A percentile compares a stretch with the other conserved stretches of the same genome.
Conservation (phyloP, 2,329 filamentous ascomycete species). For the Penicillium expansum region DNA sequence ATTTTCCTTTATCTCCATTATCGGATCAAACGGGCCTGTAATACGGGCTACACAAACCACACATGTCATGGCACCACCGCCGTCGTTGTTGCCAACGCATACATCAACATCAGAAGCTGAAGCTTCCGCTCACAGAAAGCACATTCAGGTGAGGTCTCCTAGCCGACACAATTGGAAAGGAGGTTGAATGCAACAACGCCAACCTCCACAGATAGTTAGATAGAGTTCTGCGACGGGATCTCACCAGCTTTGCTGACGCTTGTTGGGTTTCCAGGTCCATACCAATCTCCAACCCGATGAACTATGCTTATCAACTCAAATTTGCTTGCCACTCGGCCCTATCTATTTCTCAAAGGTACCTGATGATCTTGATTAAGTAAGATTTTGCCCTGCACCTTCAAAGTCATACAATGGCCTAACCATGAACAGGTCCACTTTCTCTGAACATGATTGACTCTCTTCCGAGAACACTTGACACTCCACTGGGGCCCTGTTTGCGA, state of each 20-base stretch:
- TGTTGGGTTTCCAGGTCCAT: not conserved
- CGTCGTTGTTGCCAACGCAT: too few species aligned
- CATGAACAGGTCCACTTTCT: not conserved
- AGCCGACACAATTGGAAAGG: not conserved
- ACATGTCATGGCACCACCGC: not conserved
- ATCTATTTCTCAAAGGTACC: not conserved
- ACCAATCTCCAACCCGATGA: not conserved
- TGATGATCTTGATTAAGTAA: too few species aligned
- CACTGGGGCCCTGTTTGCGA: not conserved
- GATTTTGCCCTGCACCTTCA: not conserved
- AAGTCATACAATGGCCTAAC: not conserved
- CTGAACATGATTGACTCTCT: not conserved
- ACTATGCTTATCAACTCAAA: not conserved
- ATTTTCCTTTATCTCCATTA: too few species aligned
- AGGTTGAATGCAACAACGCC: too few species aligned
- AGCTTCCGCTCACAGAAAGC: not conserved
- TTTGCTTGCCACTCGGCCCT: not conserved
- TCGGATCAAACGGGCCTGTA: not conserved
- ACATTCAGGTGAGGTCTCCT: not conserved
- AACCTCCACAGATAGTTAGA: not conserved
- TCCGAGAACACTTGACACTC: not conserved
- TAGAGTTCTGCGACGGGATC: not conserved
- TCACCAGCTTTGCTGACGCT: not conserved
- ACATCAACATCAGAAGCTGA: not conserved
- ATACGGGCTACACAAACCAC: not conserved